Evolutionary conservation across 1,284 basidiomycete genomes (phyloP).

Genomic region (Trichosporon sp.): DNA sequence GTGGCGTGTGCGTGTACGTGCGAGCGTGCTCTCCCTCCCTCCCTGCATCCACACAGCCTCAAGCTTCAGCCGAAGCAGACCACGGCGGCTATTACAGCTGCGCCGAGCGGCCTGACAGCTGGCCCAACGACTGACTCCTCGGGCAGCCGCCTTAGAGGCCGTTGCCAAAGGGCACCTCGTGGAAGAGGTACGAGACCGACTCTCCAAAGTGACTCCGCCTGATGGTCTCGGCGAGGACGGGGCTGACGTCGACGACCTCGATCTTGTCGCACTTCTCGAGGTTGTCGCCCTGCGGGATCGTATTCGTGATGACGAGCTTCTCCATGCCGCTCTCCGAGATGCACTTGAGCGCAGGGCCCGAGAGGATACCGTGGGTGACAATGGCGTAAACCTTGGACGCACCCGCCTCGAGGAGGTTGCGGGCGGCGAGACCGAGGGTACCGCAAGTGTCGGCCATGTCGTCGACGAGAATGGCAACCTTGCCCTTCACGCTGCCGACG

Average conservation of each 20-base stretch:
- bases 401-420: slow-evolving; percentile 84
- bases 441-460: slow-evolving; percentile 99
- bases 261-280: slow-evolving; percentile 73
- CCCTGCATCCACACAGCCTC: not conserved
- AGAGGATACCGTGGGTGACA: slow-evolving; percentile 96
- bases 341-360: slow-evolving; percentile 71
- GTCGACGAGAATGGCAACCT: slow-evolving; percentile 95
- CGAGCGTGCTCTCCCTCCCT: not conserved
- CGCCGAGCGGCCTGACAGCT: not conserved
- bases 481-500: slow-evolving; percentile 88
- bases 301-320: slow-evolving; percentile 97
- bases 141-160: slow-evolving; percentile 10
- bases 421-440: slow-evolving; percentile 86
- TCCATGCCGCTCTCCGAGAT: slow-evolving; percentile 73
- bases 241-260: slow-evolving; percentile 91
- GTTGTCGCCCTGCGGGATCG: slow-evolving; percentile 84
- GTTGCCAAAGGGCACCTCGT: slow-evolving; percentile 47
- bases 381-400: slow-evolving; percentile 82
- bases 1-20: not conserved
- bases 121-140: too few species aligned
- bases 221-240: slow-evolving; percentile 95
- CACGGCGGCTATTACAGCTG: too few species aligned
- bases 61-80: too few species aligned
- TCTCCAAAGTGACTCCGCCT: slow-evolving; percentile 60
- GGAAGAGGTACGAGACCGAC: slow-evolving; percentile 49